phyloP scores from a whole-genome alignment of 495 filamentous ascomycete species.

The Xylaria bambusicola region DNA sequence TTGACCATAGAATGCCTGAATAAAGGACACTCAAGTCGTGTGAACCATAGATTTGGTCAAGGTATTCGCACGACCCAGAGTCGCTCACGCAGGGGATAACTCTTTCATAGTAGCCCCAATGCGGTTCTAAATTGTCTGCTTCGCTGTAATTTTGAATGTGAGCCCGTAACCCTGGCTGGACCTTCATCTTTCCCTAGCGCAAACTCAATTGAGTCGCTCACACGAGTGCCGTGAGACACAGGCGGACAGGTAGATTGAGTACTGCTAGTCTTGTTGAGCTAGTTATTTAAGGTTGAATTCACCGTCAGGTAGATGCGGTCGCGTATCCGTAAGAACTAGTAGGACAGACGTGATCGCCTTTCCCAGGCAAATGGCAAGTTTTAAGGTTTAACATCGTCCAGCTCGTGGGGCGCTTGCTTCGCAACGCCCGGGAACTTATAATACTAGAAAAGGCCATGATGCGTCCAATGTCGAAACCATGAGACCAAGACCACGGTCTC shows the following conservation, averaged over 20 bases:
- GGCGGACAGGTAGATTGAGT: background rate
- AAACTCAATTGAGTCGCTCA: conserved; percentile 13
- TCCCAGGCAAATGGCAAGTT: background rate
- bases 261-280: background rate
- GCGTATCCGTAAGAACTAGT: no score
- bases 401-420: background rate
- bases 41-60: conserved; percentile 60
- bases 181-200: conserved; percentile 23
- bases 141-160: conserved; percentile 45
- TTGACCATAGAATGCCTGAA: conserved; percentile 61
- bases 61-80: conserved; percentile 62
- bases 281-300: background rate
- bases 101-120: conserved; percentile 64
- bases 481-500: background rate
- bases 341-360: background rate
- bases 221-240: background rate
- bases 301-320: background rate
- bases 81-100: conserved; percentile 62
- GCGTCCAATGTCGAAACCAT: background rate
- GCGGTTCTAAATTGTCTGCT: conserved; percentile 45
- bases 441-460: background rate
- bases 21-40: conserved; percentile 64
- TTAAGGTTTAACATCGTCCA: background rate
- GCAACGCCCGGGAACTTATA: conserved; percentile 1
- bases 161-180: conserved; percentile 4